Evolutionary conservation across 2,329 filamentous ascomycete genomes (phyloP).

Genomic region (Fusarium metavorans): DNA sequence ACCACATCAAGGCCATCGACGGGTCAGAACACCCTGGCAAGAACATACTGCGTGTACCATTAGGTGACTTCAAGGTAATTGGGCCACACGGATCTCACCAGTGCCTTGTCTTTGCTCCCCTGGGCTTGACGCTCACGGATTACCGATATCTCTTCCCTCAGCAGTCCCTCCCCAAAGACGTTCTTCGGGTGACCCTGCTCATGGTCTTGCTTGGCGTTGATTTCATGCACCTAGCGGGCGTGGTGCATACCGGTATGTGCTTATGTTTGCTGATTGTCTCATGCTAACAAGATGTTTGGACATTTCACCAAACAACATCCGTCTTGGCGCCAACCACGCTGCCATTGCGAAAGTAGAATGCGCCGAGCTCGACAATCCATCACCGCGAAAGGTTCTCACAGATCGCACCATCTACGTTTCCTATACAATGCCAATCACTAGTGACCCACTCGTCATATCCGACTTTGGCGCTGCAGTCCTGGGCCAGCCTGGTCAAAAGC

Average conservation of each 20-base stretch:
- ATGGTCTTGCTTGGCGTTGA: neutral
- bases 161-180: neutral
- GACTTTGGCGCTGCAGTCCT: neutral
- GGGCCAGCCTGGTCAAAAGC: neutral
- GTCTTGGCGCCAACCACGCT: neutral
- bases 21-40: neutral
- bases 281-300: neutral
- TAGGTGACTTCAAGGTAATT: neutral
- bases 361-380: neutral
- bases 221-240: neutral
- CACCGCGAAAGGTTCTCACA: neutral
- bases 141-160: neutral
- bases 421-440: neutral
- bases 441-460: neutral
- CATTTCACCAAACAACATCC: neutral
- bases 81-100: neutral
- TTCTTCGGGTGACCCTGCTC: neutral
- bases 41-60: neutral
- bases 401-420: neutral
- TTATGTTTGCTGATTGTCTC: neutral
- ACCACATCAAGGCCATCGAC: neutral
- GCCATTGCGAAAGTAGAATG: neutral
- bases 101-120: neutral
- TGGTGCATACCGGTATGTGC: neutral
- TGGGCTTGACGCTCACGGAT: neutral